Conservation (phyloP, 208 protist species). For the Acanthamoeba sp. region DNA sequence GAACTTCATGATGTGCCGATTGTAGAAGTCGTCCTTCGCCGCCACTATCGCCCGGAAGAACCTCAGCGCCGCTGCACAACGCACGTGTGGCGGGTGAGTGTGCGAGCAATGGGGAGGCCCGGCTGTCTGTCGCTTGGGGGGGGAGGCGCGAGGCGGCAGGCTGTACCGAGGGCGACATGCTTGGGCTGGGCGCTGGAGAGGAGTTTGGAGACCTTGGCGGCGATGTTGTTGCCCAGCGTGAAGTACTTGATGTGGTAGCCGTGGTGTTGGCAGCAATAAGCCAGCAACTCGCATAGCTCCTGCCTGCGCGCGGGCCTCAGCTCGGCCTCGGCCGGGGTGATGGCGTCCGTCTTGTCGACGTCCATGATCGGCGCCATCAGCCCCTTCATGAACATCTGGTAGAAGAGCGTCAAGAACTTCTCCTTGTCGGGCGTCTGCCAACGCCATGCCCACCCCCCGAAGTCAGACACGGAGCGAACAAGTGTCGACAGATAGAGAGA, state of each 20-base stretch:
- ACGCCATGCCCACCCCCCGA: too few relatives aligned
- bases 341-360: neutral
- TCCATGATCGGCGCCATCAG: conserved; percentile 64
- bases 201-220: conserved; percentile 77
- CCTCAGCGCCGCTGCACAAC: conserved; percentile 78
- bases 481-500: too few relatives aligned
- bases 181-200: conserved; percentile 39
- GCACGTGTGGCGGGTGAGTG: neutral
- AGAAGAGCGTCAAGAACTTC: conserved; percentile 82
- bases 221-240: conserved; percentile 81
- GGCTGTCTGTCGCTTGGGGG: too few relatives aligned
- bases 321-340: neutral
- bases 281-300: conserved; percentile 82
- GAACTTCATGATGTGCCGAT: conserved; percentile 86
- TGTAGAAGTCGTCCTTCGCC: conserved; percentile 87
- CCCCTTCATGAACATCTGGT: conserved; percentile 73
- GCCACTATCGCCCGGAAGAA: conserved; percentile 86
- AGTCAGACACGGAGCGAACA: too few relatives aligned
- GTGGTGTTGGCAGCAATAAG: conserved; percentile 82
- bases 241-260: conserved; percentile 86
- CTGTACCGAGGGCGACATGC: conserved; percentile 75
- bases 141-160: too few relatives aligned
- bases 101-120: neutral
- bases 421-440: conserved; percentile 63
- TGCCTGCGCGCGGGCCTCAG: conserved; percentile 54